Conservation (phyloP, 1,139 yeast genomes). For the Pichia sp. region DNA sequence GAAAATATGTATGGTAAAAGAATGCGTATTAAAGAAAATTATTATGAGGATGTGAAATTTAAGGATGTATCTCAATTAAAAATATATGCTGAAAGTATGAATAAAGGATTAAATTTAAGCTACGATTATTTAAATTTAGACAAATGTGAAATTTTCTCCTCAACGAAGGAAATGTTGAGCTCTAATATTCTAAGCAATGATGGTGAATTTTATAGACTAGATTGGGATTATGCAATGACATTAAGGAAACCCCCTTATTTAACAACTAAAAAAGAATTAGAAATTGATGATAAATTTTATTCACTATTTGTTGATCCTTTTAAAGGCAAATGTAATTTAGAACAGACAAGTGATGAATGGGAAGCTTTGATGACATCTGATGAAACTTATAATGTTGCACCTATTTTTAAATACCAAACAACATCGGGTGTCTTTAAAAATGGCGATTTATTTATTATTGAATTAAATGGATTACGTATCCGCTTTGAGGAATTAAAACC, state of each 20-base stretch:
- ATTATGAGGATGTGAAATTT: neutral
- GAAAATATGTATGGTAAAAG: slow-evolving; percentile 1
- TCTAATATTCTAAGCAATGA: slow-evolving; percentile 15
- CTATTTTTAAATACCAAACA: slow-evolving; percentile 4
- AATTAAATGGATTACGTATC: slow-evolving; percentile 1
- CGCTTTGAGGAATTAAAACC: neutral
- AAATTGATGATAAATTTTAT: slow-evolving; percentile 18
- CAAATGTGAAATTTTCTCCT: slow-evolving; percentile 13
- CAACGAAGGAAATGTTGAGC: neutral
- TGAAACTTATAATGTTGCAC: slow-evolving; percentile 7
- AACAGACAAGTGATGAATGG: slow-evolving; percentile 19
- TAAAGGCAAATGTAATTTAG: slow-evolving; percentile 16
- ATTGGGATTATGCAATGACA: slow-evolving; percentile 27
- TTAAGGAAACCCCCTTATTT: slow-evolving; percentile 19
- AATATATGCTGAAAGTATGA: neutral
- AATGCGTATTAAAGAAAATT: neutral
- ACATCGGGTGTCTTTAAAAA: slow-evolving; percentile 2
- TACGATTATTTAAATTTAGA: slow-evolving; percentile 21
- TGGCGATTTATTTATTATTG: slow-evolving; percentile 3
- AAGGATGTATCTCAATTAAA: neutral
- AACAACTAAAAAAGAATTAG: slow-evolving; percentile 9
- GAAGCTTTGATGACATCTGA: slow-evolving; percentile 21
- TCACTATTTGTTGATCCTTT: slow-evolving; percentile 13
- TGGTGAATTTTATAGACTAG: slow-evolving; percentile 23
- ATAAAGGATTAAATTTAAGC: slow-evolving; percentile 2